These are phyloP conservation scores for Epichloe elymi DNA, from an alignment of 2,329 filamentous ascomycete species.

Conservation along the genomic window DNA sequence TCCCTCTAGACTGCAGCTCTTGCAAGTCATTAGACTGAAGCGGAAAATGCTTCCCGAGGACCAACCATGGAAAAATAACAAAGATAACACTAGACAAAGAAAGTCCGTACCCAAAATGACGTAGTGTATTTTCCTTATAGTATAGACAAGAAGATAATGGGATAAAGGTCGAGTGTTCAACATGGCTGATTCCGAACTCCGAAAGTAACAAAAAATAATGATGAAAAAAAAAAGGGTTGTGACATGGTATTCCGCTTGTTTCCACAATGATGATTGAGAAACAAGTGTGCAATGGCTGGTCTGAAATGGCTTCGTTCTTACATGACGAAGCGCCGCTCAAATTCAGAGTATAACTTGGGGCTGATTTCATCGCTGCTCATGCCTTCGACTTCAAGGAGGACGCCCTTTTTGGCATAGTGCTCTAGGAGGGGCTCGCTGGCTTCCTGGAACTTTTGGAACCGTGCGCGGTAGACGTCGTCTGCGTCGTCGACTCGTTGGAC, in stretches of 20 bases:
- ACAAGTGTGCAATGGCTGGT: no score
- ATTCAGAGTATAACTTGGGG: slow-evolving; percentile 74
- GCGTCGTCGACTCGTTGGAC: slow-evolving; percentile 76
- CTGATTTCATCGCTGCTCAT: slow-evolving; percentile 90
- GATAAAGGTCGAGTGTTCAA: background rate
- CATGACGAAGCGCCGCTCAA: slow-evolving; percentile 57
- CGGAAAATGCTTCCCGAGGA: no score
- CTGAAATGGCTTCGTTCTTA: slow-evolving; percentile 4
- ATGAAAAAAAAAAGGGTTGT: background rate
- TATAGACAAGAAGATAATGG: no score
- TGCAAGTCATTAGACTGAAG: background rate
- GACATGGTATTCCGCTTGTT: background rate
- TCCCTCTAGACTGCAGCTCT: slow-evolving; percentile 1
- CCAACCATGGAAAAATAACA: background rate
- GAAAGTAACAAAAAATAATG: no score
- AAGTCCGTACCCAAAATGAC: no score
- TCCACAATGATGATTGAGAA: no score
- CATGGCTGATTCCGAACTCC: background rate
- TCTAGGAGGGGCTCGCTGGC: slow-evolving; percentile 75
- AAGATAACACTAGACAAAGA: background rate
- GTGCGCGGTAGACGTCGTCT: slow-evolving; percentile 69
- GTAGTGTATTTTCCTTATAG: no score
- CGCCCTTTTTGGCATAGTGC: slow-evolving; percentile 77
- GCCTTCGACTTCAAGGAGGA: slow-evolving; percentile 77
- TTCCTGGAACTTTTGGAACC: slow-evolving; percentile 75